These are phyloP conservation scores for Byssochlamys sp. DNA, from an alignment of 2,329 filamentous ascomycete genomes.

Conservation along the genomic window DNA sequence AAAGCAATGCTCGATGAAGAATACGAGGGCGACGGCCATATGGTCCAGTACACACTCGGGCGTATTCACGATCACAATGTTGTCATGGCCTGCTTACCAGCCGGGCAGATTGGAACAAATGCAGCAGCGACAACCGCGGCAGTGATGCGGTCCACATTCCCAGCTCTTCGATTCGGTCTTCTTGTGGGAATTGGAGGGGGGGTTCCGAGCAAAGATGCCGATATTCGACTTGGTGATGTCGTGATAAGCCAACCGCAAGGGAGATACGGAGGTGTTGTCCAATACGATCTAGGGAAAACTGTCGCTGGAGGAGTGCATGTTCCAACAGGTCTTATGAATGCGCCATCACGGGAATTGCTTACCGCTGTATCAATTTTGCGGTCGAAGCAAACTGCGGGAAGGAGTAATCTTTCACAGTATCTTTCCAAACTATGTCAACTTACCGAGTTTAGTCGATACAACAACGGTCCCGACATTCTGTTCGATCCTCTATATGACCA, in stretches of 20 bases:
- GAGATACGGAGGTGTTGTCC: constrained; percentile 13
- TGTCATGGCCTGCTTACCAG: constrained; percentile 23
- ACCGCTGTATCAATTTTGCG: constrained; percentile 5
- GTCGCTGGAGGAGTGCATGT: constrained; percentile 1
- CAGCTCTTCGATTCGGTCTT: constrained; percentile 17
- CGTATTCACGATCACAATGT: constrained; percentile 22
- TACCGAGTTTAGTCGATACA: constrained; percentile 1
- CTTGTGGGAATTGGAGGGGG: constrained; percentile 38
- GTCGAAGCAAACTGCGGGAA: constrained; percentile 2
- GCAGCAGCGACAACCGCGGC: constrained; percentile 8
- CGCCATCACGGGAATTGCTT: constrained; percentile 5
- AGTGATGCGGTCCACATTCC: constrained; percentile 11
- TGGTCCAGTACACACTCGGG: constrained; percentile 18
- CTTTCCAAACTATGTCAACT: constrained; percentile 2
- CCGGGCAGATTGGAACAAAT: constrained; percentile 22
- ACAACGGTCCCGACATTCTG: neutral
- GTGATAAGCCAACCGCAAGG: constrained; percentile 13
- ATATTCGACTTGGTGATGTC: constrained; percentile 25
- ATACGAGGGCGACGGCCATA: constrained; percentile 7
- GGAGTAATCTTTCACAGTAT: neutral
- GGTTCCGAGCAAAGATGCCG: constrained; percentile 11
- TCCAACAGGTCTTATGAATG: constrained; percentile 3
- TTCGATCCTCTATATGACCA: neutral
- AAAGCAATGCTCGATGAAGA: constrained; percentile 1
- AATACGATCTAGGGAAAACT: constrained; percentile 19